Conservation (phyloP, 129 eudicot genomes). For the carrot (Daucus carota) region DH1_v3.0 NC_030383.2:8841001-8841500, state of each 20-base stretch:
- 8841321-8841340: conserved; percentile 94
- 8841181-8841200: conserved; percentile 69
- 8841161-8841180: conserved; percentile 59
- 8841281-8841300: conserved; percentile 72
- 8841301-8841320: conserved; percentile 88
- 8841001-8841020: background rate
- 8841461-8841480: too few species aligned
- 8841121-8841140: conserved; percentile 87
- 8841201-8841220: conserved; percentile 65
- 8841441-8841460: background rate
- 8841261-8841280: conserved; percentile 98
- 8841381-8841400: background rate
- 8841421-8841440: background rate
- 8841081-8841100: conserved; percentile 55
- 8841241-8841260: conserved; percentile 82
- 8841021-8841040: conserved; percentile 44
- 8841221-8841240: conserved; percentile 89
- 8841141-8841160: conserved; percentile 76
- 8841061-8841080: conserved; percentile 86
- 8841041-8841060: conserved; percentile 17
- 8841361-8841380: conserved; percentile 34
- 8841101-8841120: conserved; percentile 69
- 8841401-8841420: background rate
- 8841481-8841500: too few species aligned
- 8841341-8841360: conserved; percentile 82